Evolutionary conservation across 108 stramenopile genomes (phyloP).

Genomic region (Nannochloropsis oceanica): DNA sequence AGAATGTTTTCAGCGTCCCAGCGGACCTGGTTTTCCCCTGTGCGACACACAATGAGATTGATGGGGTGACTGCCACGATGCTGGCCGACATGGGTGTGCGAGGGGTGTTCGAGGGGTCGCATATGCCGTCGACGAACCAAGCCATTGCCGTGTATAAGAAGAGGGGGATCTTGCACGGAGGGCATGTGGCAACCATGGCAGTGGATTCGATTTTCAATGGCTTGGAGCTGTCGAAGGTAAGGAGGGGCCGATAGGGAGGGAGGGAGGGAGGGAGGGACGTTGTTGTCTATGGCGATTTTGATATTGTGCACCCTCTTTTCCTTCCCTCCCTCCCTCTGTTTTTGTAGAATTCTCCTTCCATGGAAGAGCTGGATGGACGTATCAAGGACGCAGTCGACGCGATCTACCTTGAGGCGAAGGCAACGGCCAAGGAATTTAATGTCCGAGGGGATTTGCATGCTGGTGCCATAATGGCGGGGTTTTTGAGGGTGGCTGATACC

Average conservation of each 20-base stretch:
- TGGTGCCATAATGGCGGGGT: constrained; percentile 84
- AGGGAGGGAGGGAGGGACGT: neutral
- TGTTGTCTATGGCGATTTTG: neutral
- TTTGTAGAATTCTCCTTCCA: neutral
- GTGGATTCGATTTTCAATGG: constrained; percentile 62
- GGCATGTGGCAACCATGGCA: constrained; percentile 66
- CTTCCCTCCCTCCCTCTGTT: neutral
- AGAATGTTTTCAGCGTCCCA: constrained; percentile 31
- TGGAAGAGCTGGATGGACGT: constrained; percentile 49
- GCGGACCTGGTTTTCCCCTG: constrained; percentile 85
- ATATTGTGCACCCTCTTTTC: neutral
- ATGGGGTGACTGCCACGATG: constrained; percentile 44
- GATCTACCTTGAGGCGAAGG: constrained; percentile 69
- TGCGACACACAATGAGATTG: constrained; percentile 59
- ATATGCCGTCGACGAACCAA: constrained; percentile 51
- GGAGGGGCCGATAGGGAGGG: neutral
- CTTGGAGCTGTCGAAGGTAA: constrained; percentile 39
- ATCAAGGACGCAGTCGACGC: constrained; percentile 53
- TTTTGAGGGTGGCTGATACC: constrained; percentile 80
- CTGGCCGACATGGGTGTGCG: constrained; percentile 78
- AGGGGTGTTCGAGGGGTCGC: constrained; percentile 76
- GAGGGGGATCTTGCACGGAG: constrained; percentile 70
- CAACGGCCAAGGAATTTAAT: constrained; percentile 82
- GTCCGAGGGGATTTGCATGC: constrained; percentile 71
- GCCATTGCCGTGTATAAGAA: constrained; percentile 49